Evolutionary conservation across 2,329 filamentous ascomycete genomes (phyloP).

Genomic region (Fusarium graminum): DNA sequence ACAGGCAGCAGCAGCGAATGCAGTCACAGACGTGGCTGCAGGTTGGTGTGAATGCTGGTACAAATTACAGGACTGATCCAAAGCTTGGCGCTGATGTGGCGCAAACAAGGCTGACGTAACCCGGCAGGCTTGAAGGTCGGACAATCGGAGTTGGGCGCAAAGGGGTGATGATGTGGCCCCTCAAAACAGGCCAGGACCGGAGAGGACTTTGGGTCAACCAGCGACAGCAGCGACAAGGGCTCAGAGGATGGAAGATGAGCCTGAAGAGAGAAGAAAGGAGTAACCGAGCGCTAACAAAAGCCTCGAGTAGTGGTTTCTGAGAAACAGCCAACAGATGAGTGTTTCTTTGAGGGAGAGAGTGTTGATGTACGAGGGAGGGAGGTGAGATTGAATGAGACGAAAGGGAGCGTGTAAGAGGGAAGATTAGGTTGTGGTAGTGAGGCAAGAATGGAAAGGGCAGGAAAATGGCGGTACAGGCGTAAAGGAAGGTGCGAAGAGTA

Average conservation of each 20-base stretch:
- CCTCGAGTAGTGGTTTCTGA: constrained; percentile 53
- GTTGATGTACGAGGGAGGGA: constrained; percentile 45
- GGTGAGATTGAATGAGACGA: constrained; percentile 40
- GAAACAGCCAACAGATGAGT: constrained; percentile 38
- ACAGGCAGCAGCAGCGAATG: constrained; percentile 34
- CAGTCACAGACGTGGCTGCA: constrained; percentile 11
- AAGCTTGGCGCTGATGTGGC: constrained; percentile 33
- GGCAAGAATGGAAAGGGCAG: constrained; percentile 41
- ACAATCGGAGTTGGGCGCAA: constrained; percentile 49
- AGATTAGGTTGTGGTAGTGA: constrained; percentile 48
- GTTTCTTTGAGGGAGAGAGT: constrained; percentile 44
- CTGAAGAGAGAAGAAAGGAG: constrained; percentile 40
- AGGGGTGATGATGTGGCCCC: constrained; percentile 54
- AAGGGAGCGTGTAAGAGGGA: constrained; percentile 49
- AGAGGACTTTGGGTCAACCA: constrained; percentile 44
- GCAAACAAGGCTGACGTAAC: constrained; percentile 54
- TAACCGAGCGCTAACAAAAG: constrained; percentile 65
- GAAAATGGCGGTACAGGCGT: constrained; percentile 41
- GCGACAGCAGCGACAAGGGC: constrained; percentile 44
- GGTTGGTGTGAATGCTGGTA: constrained; percentile 29
- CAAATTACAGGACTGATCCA: constrained; percentile 20
- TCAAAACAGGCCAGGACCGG: constrained; percentile 48
- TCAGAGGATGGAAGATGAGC: constrained; percentile 35
- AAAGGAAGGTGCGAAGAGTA: constrained; percentile 48
- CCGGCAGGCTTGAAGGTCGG: constrained; percentile 41